Evolutionary conservation across 345 rosid species (phyloP).

Genomic region (Pelargonium nanum): DNA sequence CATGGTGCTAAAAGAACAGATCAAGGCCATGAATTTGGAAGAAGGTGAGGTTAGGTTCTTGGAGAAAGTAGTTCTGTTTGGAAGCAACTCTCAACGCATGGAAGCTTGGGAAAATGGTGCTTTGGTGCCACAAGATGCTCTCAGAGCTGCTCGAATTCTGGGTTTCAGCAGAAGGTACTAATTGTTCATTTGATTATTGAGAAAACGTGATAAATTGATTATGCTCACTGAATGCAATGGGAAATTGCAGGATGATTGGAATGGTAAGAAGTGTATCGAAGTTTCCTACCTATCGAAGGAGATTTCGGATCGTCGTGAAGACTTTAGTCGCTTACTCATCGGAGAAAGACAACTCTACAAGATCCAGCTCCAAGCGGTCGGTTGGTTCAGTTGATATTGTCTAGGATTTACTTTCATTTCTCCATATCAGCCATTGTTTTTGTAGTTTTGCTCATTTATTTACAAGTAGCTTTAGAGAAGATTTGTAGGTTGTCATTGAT

Average conservation of each 20-base stretch:
- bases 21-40: conserved; percentile 37
- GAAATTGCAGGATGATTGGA: too few species aligned
- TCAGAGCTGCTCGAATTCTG: conserved; percentile 65
- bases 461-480: too few species aligned
- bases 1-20: conserved; percentile 70
- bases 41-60: conserved; percentile 53
- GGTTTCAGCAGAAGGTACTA: conserved; percentile 76
- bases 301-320: too few species aligned
- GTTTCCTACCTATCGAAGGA: too few species aligned
- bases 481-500: too few species aligned
- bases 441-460: not conserved
- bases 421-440: too few species aligned
- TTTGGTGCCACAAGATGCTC: conserved; percentile 36
- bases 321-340: too few species aligned
- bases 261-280: too few species aligned
- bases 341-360: conserved; percentile 14
- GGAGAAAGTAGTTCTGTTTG: conserved; percentile 53
- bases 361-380: conserved; percentile 30
- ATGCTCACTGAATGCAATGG: too few species aligned
- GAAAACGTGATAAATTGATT: too few species aligned
- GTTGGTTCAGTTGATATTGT: conserved; percentile 26
- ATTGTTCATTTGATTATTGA: too few species aligned
- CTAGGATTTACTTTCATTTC: conserved; percentile 7
- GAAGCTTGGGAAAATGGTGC: conserved; percentile 53
- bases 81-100: conserved; percentile 33